Evolutionary conservation across 2,329 filamentous ascomycete species (phyloP), one percentile per base, ranked within the genome.

Genomic region (Arthroderma sp.): DNA sequence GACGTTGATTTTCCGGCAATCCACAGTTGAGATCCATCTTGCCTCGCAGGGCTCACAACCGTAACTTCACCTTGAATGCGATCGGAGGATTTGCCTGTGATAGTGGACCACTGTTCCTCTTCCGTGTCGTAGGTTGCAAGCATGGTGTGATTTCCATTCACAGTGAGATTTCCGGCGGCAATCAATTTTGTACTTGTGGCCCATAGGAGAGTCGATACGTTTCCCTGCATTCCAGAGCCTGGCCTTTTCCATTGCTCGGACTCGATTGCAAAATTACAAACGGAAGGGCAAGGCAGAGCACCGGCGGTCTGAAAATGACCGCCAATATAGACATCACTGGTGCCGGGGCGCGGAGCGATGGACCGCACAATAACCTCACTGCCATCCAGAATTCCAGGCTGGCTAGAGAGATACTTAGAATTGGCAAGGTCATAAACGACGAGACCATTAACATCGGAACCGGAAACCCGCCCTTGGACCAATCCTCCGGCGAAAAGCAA

Each of bases 251-350:
- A 98, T 55, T 88, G 81, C 9, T 73, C 74, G 4, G 73, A 72
- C 5, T 75, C 68, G 2, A 80, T 77, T 57, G 83, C 80, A 65
- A 84, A 94, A 47, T 82, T 70, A 64, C 91, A 98, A 27, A 98
- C 75, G 39, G 78, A 80, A 3, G 82, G 79, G 59, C 91, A 98
- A 36, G 77, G 80, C 29, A 96, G 73, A 4, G 82, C 81, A 29
- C 91, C 91, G 11, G 87, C 91, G 30, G 75, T 77, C n/a, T 77
- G 70, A 57, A 96, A 98, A 6, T 75, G 78, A 30, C 91, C 91
- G 33, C 83, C 89, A 30, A 98, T 83, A 57, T 83, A 98, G 8
- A 98, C 72, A 42, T 91, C 78, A 1, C 73, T 71, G 11, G 78
- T 79, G 44, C 74, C 75, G 0, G 85, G 83, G 45, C 81, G 81